These are phyloP conservation scores for Magnolia sinica DNA, from an alignment of 164 flowering plant genomes.

Conservation along the genomic window DNA sequence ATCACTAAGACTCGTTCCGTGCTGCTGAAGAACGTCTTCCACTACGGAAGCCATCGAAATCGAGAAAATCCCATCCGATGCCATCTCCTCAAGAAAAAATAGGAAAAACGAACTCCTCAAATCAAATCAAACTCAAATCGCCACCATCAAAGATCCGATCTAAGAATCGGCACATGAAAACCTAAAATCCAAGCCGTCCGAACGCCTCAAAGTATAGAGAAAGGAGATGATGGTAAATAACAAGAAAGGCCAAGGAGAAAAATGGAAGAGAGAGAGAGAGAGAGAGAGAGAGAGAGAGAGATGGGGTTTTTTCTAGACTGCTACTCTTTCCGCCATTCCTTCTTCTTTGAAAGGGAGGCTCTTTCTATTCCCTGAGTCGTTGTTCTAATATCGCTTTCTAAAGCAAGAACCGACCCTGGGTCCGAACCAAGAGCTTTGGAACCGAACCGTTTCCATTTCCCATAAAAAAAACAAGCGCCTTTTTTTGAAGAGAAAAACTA, in stretches of 20 bases:
- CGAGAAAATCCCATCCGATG: slow-evolving; percentile 9
- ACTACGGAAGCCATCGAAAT: slow-evolving; percentile 39
- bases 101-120: background rate
- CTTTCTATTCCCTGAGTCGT: background rate
- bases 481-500: background rate
- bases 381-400: slow-evolving; percentile 7
- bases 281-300: background rate
- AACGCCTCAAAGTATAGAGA: background rate
- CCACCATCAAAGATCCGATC: slow-evolving; percentile 4
- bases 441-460: background rate
- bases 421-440: slow-evolving; percentile 12
- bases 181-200: background rate
- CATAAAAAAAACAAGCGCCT: background rate
- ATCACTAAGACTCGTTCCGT: slow-evolving; percentile 38
- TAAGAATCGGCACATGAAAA: background rate
- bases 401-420: slow-evolving; percentile 1
- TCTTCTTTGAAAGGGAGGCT: background rate
- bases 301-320: background rate
- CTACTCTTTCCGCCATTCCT: background rate
- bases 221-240: background rate
- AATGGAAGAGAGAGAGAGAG: background rate
- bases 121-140: slow-evolving; percentile 1
- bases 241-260: too few relatives aligned
- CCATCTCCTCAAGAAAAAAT: slow-evolving; percentile 3
- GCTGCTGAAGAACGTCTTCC: slow-evolving; percentile 69